Evolutionary conservation across 495 filamentous ascomycete genomes (phyloP).

Genomic region (Penicillium angulare): DNA sequence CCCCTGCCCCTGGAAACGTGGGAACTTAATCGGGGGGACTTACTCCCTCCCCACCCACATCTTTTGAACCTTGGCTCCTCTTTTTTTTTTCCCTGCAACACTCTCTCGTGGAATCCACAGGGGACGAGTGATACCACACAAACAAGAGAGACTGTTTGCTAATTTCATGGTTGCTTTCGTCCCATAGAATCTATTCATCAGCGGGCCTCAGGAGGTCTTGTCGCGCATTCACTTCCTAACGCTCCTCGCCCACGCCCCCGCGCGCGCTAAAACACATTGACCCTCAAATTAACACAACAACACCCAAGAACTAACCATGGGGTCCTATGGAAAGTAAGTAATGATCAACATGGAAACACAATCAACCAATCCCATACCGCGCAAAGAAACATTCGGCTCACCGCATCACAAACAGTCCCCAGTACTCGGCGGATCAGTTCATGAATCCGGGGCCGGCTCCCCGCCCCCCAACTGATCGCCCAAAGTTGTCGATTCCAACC

Average conservation of each 20-base stretch:
- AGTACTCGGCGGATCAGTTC: slow-evolving; percentile 72
- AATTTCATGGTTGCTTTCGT: not conserved
- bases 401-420: slow-evolving; percentile 30
- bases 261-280: not conserved
- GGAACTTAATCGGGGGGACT: not conserved
- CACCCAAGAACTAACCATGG: too few species aligned
- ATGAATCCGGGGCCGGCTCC: slow-evolving; percentile 97
- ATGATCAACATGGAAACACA: not conserved
- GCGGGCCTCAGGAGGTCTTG: slow-evolving; percentile 30
- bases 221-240: slow-evolving; percentile 22
- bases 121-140: not conserved
- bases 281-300: too few species aligned
- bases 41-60: too few species aligned
- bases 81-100: too few species aligned
- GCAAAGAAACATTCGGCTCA: not conserved
- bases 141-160: not conserved
- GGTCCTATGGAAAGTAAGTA: slow-evolving; percentile 46
- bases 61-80: too few species aligned
- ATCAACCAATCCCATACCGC: not conserved
- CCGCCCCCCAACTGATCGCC: slow-evolving; percentile 79
- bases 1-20: slow-evolving; percentile 1
- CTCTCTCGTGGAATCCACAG: too few species aligned
- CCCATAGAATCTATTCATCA: slow-evolving; percentile 6
- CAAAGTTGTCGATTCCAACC: slow-evolving; percentile 64
- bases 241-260: slow-evolving; percentile 9